Percentiles rank a stretch among this genome's conserved stretches.
These are phyloP conservation scores for Cystoisospora suis DNA, from an alignment of 169 alveolate genomes.

Conservation along the genomic window DNA sequence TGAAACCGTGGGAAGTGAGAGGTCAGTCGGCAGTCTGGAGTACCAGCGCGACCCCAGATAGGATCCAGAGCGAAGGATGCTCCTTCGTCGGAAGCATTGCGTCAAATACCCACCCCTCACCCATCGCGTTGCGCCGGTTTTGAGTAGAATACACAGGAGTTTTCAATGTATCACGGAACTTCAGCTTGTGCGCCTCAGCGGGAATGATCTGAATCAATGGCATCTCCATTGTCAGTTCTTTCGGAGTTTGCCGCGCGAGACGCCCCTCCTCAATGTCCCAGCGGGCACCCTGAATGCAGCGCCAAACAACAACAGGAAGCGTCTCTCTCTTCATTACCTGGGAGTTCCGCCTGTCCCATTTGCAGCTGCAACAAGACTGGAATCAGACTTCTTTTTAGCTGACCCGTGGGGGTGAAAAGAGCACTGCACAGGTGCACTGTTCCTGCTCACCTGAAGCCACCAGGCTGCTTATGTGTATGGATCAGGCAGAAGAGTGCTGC, in stretches of 20 bases:
- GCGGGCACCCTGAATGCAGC: constrained; percentile 91
- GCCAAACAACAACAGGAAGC: too few species aligned
- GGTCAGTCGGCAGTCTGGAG: constrained; percentile 73
- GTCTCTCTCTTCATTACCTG: too few species aligned
- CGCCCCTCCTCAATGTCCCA: constrained; percentile 87
- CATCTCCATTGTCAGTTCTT: constrained; percentile 91
- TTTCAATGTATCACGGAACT: constrained; percentile 86
- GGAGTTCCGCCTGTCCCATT: too few species aligned
- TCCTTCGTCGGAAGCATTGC: constrained; percentile 90
- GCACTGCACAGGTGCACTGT: too few species aligned
- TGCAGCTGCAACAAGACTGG: too few species aligned
- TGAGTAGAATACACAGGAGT: constrained; percentile 89
- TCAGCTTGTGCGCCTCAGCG: constrained; percentile 89
- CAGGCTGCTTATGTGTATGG: too few species aligned
- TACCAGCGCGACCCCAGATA: constrained; percentile 90
- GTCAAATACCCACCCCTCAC: constrained; percentile 92
- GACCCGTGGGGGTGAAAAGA: too few species aligned
- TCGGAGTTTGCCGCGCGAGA: constrained; percentile 88
- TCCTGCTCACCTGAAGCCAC: too few species aligned
- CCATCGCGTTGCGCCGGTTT: constrained; percentile 90
- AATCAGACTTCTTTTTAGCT: too few species aligned
- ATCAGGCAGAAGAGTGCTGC: too few species aligned
- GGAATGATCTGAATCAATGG: constrained; percentile 91
- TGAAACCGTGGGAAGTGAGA: too few species aligned
- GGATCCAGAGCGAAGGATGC: constrained; percentile 92